These are phyloP conservation scores for Populus hybrid DNA, from an alignment of 441 rosid species.

Conservation along the genomic window DNA sequence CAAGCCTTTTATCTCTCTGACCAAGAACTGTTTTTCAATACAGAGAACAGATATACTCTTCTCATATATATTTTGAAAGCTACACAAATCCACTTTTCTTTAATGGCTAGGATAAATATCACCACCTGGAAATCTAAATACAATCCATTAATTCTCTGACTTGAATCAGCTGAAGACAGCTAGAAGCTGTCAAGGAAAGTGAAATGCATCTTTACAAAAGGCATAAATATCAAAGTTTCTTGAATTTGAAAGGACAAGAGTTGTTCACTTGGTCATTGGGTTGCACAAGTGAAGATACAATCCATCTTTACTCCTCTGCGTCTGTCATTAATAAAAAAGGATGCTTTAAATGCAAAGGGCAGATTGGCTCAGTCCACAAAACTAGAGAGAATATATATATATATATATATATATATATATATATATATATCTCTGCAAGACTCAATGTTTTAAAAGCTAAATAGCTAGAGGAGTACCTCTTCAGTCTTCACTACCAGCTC, in stretches of 20 bases:
- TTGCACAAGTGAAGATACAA: slow-evolving; percentile 24
- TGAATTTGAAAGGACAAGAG: slow-evolving; percentile 56
- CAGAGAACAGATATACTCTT: slow-evolving; percentile 27
- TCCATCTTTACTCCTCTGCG: slow-evolving; percentile 35
- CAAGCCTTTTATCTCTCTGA: slow-evolving; percentile 6
- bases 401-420: too few relatives aligned
- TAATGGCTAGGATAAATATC: slow-evolving; percentile 25
- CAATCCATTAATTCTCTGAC: slow-evolving; percentile 43
- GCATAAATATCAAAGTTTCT: slow-evolving; percentile 31
- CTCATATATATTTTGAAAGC: slow-evolving; percentile 26
- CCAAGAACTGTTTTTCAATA: slow-evolving; percentile 8
- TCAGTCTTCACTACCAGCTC: slow-evolving; percentile 7
- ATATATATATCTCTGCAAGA: background rate
- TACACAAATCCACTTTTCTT: slow-evolving; percentile 18
- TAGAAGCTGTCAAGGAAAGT: slow-evolving; percentile 45
- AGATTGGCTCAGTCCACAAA: slow-evolving; percentile 33
- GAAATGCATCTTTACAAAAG: slow-evolving; percentile 26
- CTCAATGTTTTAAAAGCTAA: slow-evolving; percentile 22
- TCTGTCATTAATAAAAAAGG: slow-evolving; percentile 34
- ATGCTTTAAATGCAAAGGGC: slow-evolving; percentile 37
- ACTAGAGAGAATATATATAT: slow-evolving; percentile 27
- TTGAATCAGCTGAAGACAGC: slow-evolving; percentile 48
- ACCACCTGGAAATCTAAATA: slow-evolving; percentile 42
- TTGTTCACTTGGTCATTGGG: slow-evolving; percentile 29
- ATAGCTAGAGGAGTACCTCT: slow-evolving; percentile 15